Percentiles rank a stretch among this genome's conserved stretches.
These are phyloP conservation scores for Aureobasidium sp. DNA, from an alignment of 2,329 filamentous ascomycete species.

Conservation along the genomic window DNA sequence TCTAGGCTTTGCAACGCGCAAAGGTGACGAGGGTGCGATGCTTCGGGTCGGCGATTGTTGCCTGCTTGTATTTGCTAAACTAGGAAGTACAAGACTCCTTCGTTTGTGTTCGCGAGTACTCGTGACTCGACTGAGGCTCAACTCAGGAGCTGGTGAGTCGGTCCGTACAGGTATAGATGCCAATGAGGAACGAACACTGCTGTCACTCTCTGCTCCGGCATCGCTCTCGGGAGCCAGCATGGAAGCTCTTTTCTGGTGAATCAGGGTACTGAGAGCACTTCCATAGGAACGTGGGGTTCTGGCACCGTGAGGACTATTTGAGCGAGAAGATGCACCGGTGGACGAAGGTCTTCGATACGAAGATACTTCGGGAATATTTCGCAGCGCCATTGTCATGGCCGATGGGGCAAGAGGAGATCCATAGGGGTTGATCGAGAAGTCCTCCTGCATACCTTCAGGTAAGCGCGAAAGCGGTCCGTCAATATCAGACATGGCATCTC, in stretches of 20 bases:
- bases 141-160: slow-evolving; percentile 86
- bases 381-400: slow-evolving; percentile 51
- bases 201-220: slow-evolving; percentile 74
- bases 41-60: slow-evolving; percentile 85
- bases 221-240: slow-evolving; percentile 72
- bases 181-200: slow-evolving; percentile 75
- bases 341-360: slow-evolving; percentile 51
- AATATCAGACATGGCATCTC: slow-evolving; percentile 8
- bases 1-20: slow-evolving; percentile 78
- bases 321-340: slow-evolving; percentile 68
- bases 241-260: slow-evolving; percentile 65
- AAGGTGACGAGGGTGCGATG: slow-evolving; percentile 63
- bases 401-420: slow-evolving; percentile 42
- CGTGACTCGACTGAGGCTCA: slow-evolving; percentile 65
- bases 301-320: slow-evolving; percentile 84
- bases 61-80: slow-evolving; percentile 60
- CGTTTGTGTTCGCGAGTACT: slow-evolving; percentile 79
- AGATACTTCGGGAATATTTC: slow-evolving; percentile 41
- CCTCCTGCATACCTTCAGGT: slow-evolving; percentile 13
- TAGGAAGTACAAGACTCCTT: slow-evolving; percentile 75
- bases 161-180: slow-evolving; percentile 65
- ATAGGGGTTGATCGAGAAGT: slow-evolving; percentile 9
- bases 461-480: not conserved
- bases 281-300: slow-evolving; percentile 83
- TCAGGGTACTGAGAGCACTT: slow-evolving; percentile 46